A percentile compares a stretch with the other conserved stretches of the same genome.
phyloP scores from a whole-genome alignment of 352 stramenopile genomes.

The Lagenidium giganteum region DNA sequence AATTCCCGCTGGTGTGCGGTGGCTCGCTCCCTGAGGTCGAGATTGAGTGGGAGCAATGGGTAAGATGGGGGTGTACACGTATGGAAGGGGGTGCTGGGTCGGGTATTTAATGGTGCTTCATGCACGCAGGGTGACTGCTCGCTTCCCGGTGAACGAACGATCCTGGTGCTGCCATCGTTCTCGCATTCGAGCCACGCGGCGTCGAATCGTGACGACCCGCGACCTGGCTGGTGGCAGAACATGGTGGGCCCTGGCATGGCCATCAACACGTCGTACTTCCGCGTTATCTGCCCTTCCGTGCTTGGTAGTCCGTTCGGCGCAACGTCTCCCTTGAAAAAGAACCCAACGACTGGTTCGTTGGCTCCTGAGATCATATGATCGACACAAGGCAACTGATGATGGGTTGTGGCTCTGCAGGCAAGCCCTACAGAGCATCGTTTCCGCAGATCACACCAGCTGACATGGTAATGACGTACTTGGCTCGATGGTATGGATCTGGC shows the following conservation, averaged over 20 bases:
- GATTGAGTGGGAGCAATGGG: constrained; percentile 82
- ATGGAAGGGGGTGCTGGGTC: no score
- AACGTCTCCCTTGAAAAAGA: constrained; percentile 59
- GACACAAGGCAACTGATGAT: neutral
- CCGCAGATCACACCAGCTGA: constrained; percentile 81
- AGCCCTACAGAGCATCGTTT: constrained; percentile 68
- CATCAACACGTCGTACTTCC: constrained; percentile 88
- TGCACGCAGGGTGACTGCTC: constrained; percentile 47
- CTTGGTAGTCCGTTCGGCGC: constrained; percentile 83
- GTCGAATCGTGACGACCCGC: constrained; percentile 73
- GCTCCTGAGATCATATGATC: no score
- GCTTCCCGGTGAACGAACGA: constrained; percentile 61
- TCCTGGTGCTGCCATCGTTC: constrained; percentile 82
- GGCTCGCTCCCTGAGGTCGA: constrained; percentile 50
- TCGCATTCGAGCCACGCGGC: constrained; percentile 83
- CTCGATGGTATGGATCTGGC: no score
- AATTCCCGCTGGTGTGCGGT: constrained; percentile 52
- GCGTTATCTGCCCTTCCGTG: constrained; percentile 80
- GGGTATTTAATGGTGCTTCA: no score
- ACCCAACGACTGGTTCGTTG: constrained; percentile 59
- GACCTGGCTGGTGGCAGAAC: constrained; percentile 85
- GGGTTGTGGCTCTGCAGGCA: constrained; percentile 12
- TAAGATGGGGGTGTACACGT: constrained; percentile 11
- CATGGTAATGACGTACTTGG: no score
- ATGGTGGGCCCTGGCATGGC: constrained; percentile 82